Evolutionary conservation across 2,329 filamentous ascomycete species (phyloP).

Genomic region (Aspergillus pseudoviridinutans): DNA sequence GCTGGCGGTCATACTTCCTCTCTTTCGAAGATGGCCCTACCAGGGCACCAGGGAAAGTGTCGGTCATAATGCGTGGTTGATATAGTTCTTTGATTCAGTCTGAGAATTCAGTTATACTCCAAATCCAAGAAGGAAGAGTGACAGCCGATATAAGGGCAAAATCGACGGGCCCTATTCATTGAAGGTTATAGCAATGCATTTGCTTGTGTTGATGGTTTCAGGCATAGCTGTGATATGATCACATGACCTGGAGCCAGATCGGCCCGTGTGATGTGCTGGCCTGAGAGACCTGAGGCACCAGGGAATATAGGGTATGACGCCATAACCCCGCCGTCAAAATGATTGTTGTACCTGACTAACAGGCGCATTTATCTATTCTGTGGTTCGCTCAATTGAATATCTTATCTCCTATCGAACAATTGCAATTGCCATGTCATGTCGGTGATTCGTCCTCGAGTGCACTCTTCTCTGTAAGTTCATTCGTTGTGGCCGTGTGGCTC

Average conservation of each 20-base stretch:
- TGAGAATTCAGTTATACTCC: not conserved
- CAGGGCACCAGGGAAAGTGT: constrained; percentile 32
- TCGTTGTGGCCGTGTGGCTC: not conserved
- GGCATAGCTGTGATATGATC: not conserved
- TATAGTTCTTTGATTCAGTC: not conserved
- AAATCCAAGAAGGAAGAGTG: not conserved
- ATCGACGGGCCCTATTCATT: not conserved
- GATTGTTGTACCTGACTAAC: not conserved
- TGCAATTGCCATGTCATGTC: constrained; percentile 5
- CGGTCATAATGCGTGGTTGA: constrained; percentile 27
- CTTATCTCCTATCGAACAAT: not conserved
- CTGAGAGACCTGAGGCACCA: not conserved
- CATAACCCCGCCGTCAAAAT: constrained; percentile 1
- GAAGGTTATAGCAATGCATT: not conserved
- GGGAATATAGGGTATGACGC: not conserved
- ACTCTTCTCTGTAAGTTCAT: constrained; percentile 4
- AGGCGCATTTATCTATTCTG: not conserved
- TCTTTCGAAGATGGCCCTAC: constrained; percentile 57
- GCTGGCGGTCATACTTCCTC: constrained; percentile 88
- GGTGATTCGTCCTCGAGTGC: not conserved
- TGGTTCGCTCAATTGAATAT: not conserved
- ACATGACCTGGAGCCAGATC: not conserved
- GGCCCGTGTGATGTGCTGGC: not conserved
- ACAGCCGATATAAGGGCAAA: not conserved
- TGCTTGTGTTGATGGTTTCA: not conserved